Base-by-base conservation (phyloP, 352 stramenopile species). In the Phytophthora cryptogea region DNA sequence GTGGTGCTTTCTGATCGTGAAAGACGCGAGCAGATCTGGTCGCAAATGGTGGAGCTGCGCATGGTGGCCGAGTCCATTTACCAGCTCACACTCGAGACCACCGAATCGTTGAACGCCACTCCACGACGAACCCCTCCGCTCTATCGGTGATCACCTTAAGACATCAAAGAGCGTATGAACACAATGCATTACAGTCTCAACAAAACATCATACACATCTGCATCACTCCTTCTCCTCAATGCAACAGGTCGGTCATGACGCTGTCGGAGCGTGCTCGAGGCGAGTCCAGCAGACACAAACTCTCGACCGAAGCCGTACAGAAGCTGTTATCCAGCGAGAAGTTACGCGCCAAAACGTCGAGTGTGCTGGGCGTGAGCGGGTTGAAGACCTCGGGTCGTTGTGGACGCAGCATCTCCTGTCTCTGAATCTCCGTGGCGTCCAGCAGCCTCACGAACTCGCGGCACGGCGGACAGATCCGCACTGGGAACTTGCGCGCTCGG, bases 1-100 rank as follows among this genome's bases (percentile, higher is more conserved):
- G 13, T 46, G 41, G 23, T 39, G 32, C 57, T 68, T 26, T 72
- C 63, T 3, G 63, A 70, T 30, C 49, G 42, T 13, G 53, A 72
- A 16, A 52, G 65, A 4, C 67, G 58, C 9, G 67, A 75, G 33
- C 66, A 69, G 16, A 75, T 71, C 30, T 71, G 66, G 62, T 75
- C 66, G 40, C 74, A 81, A 45, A 82, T 84, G 69, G 72, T 77
- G 32, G 70, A 78, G 50, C 47, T 82, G 36, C 63, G 70, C 14
- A 72, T 68, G 53, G 66, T 78, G 11, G 72, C 69, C 20, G 66
- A 84, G 44, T 76, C 69, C 45, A 76, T 81, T 33, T 84, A 78
- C 67, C 68, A 81, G 28, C 66, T 76, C 40, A 66, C 67, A 1
- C 53, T 69, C 7, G 63, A 76, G 63, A 72, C 63, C 5, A 61